Percentiles rank a stretch among this genome's conserved stretches.
Conservation (phyloP, 257 asterid species). For the Solanum tarijense region DNA sequence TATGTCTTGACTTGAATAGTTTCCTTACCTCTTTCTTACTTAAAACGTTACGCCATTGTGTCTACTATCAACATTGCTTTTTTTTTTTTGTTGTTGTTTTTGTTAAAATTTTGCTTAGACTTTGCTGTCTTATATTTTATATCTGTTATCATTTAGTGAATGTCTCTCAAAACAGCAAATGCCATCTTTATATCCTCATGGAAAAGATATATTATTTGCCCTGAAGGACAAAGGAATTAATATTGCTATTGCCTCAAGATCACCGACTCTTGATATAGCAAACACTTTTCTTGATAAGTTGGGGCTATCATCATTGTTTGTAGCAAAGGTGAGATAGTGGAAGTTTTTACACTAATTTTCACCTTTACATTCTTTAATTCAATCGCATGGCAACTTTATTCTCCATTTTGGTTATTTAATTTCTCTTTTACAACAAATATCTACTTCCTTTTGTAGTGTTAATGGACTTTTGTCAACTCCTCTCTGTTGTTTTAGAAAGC, state of each 20-base stretch:
- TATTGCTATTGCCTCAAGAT: constrained; percentile 37
- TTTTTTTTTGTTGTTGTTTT: neutral
- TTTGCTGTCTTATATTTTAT: neutral
- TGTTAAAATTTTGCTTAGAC: neutral
- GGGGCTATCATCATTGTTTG: constrained; percentile 70
- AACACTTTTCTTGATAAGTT: constrained; percentile 59
- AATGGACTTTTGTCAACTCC: neutral
- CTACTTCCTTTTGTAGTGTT: neutral
- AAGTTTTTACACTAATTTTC: neutral
- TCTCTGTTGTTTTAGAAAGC: neutral
- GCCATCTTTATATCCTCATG: constrained; percentile 30
- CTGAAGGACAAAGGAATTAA: constrained; percentile 28
- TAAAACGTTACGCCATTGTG: neutral
- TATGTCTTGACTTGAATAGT: neutral
- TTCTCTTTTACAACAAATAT: neutral
- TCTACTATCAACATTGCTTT: neutral
- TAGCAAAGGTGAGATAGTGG: constrained; percentile 46
- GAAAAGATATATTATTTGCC: constrained; percentile 26
- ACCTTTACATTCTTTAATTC: neutral
- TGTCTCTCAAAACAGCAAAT: constrained; percentile 32
- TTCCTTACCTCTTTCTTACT: neutral
- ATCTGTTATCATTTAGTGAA: constrained; percentile 31
- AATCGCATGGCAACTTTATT: neutral
- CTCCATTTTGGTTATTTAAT: neutral
- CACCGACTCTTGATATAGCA: constrained; percentile 70